Conservation (phyloP, 768 basidiomycete genomes). For the Lentinus brumalis region DNA sequence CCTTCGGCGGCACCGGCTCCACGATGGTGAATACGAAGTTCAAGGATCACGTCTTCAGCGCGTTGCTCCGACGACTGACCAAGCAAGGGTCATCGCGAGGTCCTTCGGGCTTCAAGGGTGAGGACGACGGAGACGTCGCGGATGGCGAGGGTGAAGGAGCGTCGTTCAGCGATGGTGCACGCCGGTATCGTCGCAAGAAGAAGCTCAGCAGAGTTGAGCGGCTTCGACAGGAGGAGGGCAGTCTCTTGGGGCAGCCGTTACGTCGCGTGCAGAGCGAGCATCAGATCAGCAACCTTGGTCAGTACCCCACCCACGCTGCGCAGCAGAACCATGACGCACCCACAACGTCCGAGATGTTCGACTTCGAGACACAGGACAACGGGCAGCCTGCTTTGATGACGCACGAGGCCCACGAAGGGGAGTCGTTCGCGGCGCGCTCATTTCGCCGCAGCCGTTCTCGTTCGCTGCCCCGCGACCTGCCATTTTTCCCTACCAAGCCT, state of each 20-base stretch:
- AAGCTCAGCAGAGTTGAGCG: conserved; percentile 44
- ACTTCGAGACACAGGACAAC: conserved; percentile 27
- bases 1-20: conserved; percentile 87
- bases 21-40: conserved; percentile 93
- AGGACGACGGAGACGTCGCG: conserved; percentile 42
- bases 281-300: conserved; percentile 39
- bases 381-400: background rate
- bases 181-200: conserved; percentile 40
- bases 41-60: conserved; percentile 94
- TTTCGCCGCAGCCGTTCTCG: conserved; percentile 15
- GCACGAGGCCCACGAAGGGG: conserved; percentile 1
- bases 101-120: conserved; percentile 10
- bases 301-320: conserved; percentile 37
- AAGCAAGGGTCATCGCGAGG: conserved; percentile 41
- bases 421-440: conserved; percentile 15
- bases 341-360: conserved; percentile 33
- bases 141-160: conserved; percentile 42
- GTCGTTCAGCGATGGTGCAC: conserved; percentile 10
- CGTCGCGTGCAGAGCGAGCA: conserved; percentile 71
- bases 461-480: conserved; percentile 6
- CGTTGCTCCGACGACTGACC: conserved; percentile 75
- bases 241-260: conserved; percentile 40
- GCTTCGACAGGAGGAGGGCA: conserved; percentile 43
- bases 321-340: conserved; percentile 33
- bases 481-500: conserved; percentile 8